phyloP scores from a whole-genome alignment of 768 basidiomycete genomes.

The Amanita pallidorosea region DNA sequence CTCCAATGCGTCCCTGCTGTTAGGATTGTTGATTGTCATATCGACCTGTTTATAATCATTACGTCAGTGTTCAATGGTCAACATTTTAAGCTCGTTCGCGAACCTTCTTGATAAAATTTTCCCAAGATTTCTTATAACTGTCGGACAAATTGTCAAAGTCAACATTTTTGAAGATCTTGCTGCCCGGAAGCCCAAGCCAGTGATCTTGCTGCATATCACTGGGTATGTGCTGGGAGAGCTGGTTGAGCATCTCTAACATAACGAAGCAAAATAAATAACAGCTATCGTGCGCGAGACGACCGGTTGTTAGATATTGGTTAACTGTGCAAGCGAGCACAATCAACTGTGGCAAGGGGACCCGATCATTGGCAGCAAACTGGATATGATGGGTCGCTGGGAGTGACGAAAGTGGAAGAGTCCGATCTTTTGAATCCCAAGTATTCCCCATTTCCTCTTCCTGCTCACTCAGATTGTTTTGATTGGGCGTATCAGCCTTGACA shows the following conservation, averaged over 20 bases:
- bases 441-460: neutral
- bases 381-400: neutral
- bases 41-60: neutral
- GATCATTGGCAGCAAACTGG: neutral
- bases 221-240: neutral
- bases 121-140: neutral
- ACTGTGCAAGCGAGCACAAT: neutral
- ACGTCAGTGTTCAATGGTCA: too few relatives aligned
- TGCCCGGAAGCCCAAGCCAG: neutral
- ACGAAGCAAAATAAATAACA: neutral
- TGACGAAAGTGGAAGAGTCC: neutral
- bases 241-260: neutral
- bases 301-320: neutral
- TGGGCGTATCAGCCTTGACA: neutral
- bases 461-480: neutral
- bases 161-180: neutral
- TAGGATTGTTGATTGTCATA: neutral
- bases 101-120: neutral
- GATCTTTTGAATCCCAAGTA: neutral
- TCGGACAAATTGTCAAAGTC: neutral
- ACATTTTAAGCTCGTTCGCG: neutral
- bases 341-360: neutral
- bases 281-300: neutral
- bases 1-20: neutral
- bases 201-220: neutral